Evolutionary conservation across 495 filamentous ascomycete species (phyloP).

Genomic region (Pseudoneurospora amorphoporcata): DNA sequence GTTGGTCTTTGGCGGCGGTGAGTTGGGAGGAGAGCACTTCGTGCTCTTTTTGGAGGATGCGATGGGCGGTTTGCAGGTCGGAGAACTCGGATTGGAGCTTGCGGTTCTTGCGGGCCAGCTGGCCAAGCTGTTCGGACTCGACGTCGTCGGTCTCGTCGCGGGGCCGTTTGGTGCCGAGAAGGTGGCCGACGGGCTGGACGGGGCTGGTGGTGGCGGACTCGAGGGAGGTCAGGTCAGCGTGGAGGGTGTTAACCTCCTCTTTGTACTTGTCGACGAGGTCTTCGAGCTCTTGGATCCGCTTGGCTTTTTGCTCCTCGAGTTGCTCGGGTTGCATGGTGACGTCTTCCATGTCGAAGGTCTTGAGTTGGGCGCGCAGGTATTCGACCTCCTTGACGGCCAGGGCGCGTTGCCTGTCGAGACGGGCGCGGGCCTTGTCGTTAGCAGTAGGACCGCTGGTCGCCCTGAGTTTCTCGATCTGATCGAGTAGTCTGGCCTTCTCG

Average conservation of each 20-base stretch:
- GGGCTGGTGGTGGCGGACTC: slow-evolving; percentile 30
- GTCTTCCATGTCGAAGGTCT: slow-evolving; percentile 85
- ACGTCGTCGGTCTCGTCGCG: slow-evolving; percentile 42
- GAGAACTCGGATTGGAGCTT: slow-evolving; percentile 71
- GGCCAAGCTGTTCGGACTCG: slow-evolving; percentile 68
- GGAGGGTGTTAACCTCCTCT: slow-evolving; percentile 63
- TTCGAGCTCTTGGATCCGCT: slow-evolving; percentile 74
- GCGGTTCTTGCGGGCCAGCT: slow-evolving; percentile 73
- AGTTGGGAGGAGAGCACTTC: slow-evolving; percentile 62
- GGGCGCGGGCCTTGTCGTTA: slow-evolving; percentile 54
- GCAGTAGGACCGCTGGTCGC: slow-evolving; percentile 29
- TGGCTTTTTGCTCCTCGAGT: slow-evolving; percentile 64
- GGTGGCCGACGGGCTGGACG: slow-evolving; percentile 8
- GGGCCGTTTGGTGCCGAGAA: slow-evolving; percentile 45
- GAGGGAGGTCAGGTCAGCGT: slow-evolving; percentile 58
- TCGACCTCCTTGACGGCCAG: slow-evolving; percentile 87
- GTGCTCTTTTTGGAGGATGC: slow-evolving; percentile 64
- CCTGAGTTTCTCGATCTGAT: slow-evolving; percentile 63
- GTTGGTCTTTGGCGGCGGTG: slow-evolving; percentile 55
- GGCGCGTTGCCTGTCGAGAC: slow-evolving; percentile 67
- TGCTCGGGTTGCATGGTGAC: slow-evolving; percentile 67
- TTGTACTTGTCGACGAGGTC: slow-evolving; percentile 80
- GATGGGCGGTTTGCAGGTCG: slow-evolving; percentile 52
- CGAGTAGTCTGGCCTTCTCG: slow-evolving; percentile 48
- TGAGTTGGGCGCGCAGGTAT: slow-evolving; percentile 83